Conservation (phyloP, 352 stramenopile genomes). For the Blastocystis sp. region DNA sequence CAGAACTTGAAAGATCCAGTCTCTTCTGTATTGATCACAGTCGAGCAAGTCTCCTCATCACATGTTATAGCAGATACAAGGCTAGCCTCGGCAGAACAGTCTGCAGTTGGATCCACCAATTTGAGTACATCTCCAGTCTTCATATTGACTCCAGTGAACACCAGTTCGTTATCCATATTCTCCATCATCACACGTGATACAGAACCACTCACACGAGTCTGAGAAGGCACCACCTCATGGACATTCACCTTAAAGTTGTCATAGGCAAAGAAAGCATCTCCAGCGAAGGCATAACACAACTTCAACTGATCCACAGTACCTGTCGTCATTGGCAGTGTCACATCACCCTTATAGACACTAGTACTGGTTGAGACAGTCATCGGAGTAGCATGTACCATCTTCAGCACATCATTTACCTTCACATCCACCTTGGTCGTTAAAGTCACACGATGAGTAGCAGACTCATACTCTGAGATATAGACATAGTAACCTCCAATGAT, state of each 20-base stretch:
- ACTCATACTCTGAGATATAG: not conserved
- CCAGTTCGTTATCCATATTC: constrained; percentile 3
- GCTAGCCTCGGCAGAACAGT: not conserved
- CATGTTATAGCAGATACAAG: not conserved
- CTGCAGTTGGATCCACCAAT: not conserved
- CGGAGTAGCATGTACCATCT: not conserved
- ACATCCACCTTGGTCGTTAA: not conserved
- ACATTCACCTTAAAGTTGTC: constrained; percentile 7
- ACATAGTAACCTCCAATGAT: constrained; percentile 18
- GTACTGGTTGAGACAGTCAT: not conserved
- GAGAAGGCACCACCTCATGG: not conserved
- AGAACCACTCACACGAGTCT: not conserved
- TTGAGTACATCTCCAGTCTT: not conserved
- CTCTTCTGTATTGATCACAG: not conserved
- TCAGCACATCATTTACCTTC: constrained; percentile 11
- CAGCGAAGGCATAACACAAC: constrained; percentile 60
- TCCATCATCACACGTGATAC: not conserved
- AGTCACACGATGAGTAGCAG: not conserved
- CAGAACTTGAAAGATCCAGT: constrained; percentile 45
- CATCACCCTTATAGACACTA: constrained; percentile 11
- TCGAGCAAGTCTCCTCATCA: not conserved
- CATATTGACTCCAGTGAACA: constrained; percentile 6
- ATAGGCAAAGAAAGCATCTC: constrained; percentile 52
- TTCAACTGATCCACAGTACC: not conserved
- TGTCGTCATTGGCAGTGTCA: constrained; percentile 9